phyloP scores from a whole-genome alignment of 2,329 filamentous ascomycete species.

The Clonostachys byssicola region DNA sequence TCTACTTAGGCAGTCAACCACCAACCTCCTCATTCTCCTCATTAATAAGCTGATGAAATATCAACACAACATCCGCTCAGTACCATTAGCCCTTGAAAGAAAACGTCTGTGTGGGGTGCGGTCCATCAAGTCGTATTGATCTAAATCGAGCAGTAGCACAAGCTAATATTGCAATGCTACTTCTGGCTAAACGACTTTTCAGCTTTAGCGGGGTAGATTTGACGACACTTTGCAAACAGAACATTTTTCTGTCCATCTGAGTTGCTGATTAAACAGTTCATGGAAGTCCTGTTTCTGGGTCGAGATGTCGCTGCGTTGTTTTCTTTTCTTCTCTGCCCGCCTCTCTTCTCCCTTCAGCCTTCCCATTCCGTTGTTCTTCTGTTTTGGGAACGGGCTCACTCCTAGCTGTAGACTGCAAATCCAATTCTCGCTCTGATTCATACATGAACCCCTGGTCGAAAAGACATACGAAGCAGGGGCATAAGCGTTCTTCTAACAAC shows the following conservation, averaged over 20 bases:
- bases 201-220: neutral
- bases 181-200: neutral
- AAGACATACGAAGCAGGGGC: constrained; percentile 2
- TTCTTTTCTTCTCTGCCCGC: constrained; percentile 3
- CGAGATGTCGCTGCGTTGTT: neutral
- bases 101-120: too few species aligned
- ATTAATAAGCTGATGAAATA: too few species aligned
- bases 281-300: neutral
- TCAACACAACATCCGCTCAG: too few species aligned
- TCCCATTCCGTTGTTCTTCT: neutral
- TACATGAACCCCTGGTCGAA: constrained; percentile 1
- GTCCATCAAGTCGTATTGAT: neutral
- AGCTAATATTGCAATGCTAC: neutral
- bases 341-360: neutral
- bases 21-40: too few species aligned
- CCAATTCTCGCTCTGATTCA: constrained; percentile 1
- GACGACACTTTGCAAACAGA: neutral
- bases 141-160: neutral
- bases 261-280: neutral
- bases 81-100: too few species aligned
- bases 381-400: neutral
- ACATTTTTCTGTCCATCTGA: neutral
- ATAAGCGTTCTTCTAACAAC: constrained; percentile 1
- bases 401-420: neutral
- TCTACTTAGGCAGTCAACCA: too few species aligned